Percentiles rank a stretch among this genome's conserved stretches.
These are phyloP conservation scores for Sanghuangporus weigelae DNA, from an alignment of 1,284 basidiomycete species.

Conservation along the genomic window DNA sequence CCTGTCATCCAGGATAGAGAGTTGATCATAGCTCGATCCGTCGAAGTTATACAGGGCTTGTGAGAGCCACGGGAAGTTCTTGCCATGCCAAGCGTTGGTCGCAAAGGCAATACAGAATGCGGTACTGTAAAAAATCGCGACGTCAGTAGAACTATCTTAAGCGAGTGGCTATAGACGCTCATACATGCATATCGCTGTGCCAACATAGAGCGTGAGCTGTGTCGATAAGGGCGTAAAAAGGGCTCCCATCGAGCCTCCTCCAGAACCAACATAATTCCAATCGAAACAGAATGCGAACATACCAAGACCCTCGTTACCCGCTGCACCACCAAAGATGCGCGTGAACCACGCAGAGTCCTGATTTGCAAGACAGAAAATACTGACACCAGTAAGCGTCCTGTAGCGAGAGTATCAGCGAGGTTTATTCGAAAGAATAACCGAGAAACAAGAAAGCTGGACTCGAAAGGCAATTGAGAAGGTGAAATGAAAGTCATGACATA, in stretches of 20 bases:
- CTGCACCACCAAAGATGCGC: conserved; percentile 50
- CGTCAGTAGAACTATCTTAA: conserved; percentile 35
- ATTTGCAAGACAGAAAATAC: conserved; percentile 53
- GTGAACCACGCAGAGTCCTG: conserved; percentile 49
- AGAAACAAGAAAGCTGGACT: neutral
- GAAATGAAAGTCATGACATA: conserved; percentile 28
- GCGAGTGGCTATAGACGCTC: conserved; percentile 2
- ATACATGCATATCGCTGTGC: conserved; percentile 28
- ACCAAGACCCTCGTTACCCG: conserved; percentile 38
- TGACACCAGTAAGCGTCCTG: conserved; percentile 47
- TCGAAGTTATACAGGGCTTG: conserved; percentile 37
- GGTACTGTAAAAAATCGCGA: conserved; percentile 31
- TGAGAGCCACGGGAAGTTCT: conserved; percentile 39
- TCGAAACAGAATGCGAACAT: conserved; percentile 30
- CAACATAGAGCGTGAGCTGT: conserved; percentile 29
- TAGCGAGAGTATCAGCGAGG: conserved; percentile 23
- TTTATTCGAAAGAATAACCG: neutral
- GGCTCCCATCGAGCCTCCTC: conserved; percentile 33
- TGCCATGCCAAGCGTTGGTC: conserved; percentile 30
- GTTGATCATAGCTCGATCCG: conserved; percentile 36
- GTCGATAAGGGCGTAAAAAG: conserved; percentile 34
- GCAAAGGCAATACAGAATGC: conserved; percentile 25
- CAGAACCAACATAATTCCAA: conserved; percentile 31
- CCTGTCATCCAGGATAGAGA: conserved; percentile 32
- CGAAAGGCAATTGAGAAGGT: neutral